Conservation (phyloP, 2,329 filamentous ascomycete genomes). For the Stagonosporopsis tanaceti region DNA sequence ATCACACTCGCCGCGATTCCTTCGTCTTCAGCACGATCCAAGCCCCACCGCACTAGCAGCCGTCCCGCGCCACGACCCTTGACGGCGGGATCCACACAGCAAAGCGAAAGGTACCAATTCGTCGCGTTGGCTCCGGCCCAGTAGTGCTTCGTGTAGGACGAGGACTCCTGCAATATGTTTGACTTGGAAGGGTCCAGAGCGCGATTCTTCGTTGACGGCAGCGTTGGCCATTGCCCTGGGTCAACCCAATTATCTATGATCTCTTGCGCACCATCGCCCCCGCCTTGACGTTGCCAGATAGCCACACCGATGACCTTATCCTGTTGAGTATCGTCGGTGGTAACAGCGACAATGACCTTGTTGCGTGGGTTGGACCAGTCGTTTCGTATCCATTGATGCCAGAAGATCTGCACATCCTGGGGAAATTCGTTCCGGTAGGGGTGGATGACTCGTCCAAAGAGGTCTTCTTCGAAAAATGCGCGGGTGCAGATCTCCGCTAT, state of each 20-base stretch:
- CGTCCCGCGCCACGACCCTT: slow-evolving; percentile 51
- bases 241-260: background rate
- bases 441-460: slow-evolving; percentile 40
- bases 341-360: slow-evolving; percentile 23
- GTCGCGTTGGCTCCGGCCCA: slow-evolving; percentile 36
- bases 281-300: slow-evolving; percentile 35
- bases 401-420: slow-evolving; percentile 35
- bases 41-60: slow-evolving; percentile 53
- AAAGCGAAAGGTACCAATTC: slow-evolving; percentile 51
- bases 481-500: slow-evolving; percentile 30
- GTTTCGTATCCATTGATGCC: slow-evolving; percentile 27
- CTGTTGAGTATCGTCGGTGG: slow-evolving; percentile 1
- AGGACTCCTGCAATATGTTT: slow-evolving; percentile 21
- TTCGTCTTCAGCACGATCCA: slow-evolving; percentile 49
- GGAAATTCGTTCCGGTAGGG: slow-evolving; percentile 37
- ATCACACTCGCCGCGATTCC: slow-evolving; percentile 52
- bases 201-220: slow-evolving; percentile 26
- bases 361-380: slow-evolving; percentile 25
- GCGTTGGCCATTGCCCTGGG: slow-evolving; percentile 17
- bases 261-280: slow-evolving; percentile 11
- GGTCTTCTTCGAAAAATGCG: slow-evolving; percentile 43
- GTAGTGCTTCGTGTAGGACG: slow-evolving; percentile 28
- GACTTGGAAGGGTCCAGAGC: slow-evolving; percentile 30
- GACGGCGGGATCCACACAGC: slow-evolving; percentile 52
- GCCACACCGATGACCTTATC: slow-evolving; percentile 31